Evolutionary conservation across 768 basidiomycete species (phyloP), one percentile per base, ranked within the genome.

Genomic region (Leccinum sublutescens): DNA sequence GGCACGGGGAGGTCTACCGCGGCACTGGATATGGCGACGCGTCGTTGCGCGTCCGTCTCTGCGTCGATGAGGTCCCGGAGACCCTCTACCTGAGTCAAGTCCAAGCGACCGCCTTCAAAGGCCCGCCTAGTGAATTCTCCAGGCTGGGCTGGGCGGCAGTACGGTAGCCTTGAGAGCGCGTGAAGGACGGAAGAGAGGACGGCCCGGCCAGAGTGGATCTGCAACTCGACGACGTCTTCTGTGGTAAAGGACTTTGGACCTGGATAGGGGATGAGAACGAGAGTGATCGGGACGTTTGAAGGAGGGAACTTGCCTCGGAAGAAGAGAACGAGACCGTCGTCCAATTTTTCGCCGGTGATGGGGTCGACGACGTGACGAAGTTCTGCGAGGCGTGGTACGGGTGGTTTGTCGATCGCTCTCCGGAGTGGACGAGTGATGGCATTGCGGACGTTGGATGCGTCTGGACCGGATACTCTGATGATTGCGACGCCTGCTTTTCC

Each of bases 121-220:
- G 93, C 93, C 48, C 90, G 86, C 27, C 87, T 81, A 14, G 94
- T 95, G 67, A 96, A 96, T 73, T 96, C 94, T 29, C 94, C 94
- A 2, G 88, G 84, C 66, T 88, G 87, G 2, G 94, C 94, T 6
- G 88, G 88, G 4, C 94, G 85, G 53, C 86, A 85, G 57, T 76
- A 82, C 0, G 86, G 83, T 9, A 93, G 58, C 17, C 71, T 72
- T 11, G 85, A 81, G 2, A 95, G 78, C 3, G 88, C 84, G 1
- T 73, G 69, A 19, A 95, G 80, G 7, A 93, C 77, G 4, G 91
- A 83, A 2, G 86, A 76, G 66, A 94, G 81, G 29, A 95, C 80
- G 4, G 94, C 92, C 5, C 88, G 82, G 2, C 92, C 91, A 15
- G 93, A 95, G 70, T 96, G 94, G 31, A 91, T 77, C 70, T 96